A percentile compares a stretch with the other conserved stretches of the same genome.
Conservation (phyloP, 352 stramenopile genomes). For the Elongisporangium anandrum region DNA sequence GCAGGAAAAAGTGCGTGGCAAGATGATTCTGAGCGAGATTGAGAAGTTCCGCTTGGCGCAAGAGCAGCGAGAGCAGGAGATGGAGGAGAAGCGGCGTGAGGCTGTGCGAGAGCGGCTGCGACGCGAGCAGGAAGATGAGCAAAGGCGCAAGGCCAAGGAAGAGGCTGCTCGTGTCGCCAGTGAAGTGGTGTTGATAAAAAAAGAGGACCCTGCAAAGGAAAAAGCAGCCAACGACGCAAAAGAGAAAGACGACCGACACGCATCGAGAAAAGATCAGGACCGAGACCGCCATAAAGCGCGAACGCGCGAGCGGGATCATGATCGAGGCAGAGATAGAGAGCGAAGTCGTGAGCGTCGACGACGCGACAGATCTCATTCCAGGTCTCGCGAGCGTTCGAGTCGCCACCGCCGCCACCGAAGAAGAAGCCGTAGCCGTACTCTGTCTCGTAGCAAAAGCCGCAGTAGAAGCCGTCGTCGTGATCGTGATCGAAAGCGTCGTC, state of each 20-base stretch:
- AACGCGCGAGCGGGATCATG: conserved; percentile 10
- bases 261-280: background rate
- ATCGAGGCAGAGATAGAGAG: conserved; percentile 12
- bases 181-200: conserved; percentile 1
- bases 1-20: conserved; percentile 23
- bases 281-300: conserved; percentile 2
- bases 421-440: conserved; percentile 17
- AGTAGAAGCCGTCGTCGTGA: conserved; percentile 15
- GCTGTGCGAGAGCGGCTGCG: conserved; percentile 22
- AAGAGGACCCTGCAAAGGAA: conserved; percentile 7
- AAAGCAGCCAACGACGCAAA: conserved; percentile 1
- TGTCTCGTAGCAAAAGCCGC: conserved; percentile 21
- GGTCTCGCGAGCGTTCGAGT: conserved; percentile 23
- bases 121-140: conserved; percentile 20
- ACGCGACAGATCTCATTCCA: conserved; percentile 15
- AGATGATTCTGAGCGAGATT: conserved; percentile 41
- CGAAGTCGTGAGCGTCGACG: conserved; percentile 15
- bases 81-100: conserved; percentile 23
- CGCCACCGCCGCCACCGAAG: conserved; percentile 10
- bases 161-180: conserved; percentile 4
- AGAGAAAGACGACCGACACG: conserved; percentile 1
- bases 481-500: conserved; percentile 12
- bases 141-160: conserved; percentile 7
- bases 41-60: conserved; percentile 42
- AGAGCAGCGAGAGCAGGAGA: conserved; percentile 29